Base-by-base conservation (phyloP, 441 rosid species). In the Geranium incanum region DNA sequence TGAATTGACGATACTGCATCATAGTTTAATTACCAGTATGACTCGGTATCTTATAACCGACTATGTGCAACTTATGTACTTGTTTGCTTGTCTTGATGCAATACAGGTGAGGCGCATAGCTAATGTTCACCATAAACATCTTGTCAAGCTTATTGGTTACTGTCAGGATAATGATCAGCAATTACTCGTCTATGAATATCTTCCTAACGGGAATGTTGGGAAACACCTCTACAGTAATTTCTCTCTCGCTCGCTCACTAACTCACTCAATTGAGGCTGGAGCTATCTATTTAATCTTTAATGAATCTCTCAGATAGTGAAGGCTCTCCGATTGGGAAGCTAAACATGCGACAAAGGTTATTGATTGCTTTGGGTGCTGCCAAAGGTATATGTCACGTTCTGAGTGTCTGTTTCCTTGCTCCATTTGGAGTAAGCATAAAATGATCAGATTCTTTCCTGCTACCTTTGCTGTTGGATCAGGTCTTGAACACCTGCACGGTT, bases 401-500 rank as follows among this genome's bases (percentile, higher is more conserved):
- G 16, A 8, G 5, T 18, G 39, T 55, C 8, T 43, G 45, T 38
- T 68, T 48, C 37, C 37, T 59, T 19, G 36, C 62, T 50, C 18
- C 6, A 36, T 38, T 0, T 60, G 65, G 5, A 7, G 36, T 23
- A 60, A 19, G 36, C 12, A 9, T 21, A 8, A 60, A 60, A 21
- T 19, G 15, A 50, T 5, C 15, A 50, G 59, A 50, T 5, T 50
- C 33, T 28, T 28, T 28, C 33, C 33, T 28, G 33, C 33, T 28
- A 28, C 33, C 33, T 28, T 28, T 28, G 6, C 4, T 60, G 36
- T 60, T 60, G 33, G 39, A 75, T 19, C 82, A 85, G 88, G 86
- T 18, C 79, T 85, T 68, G 83, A 83, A 69, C 78, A 85, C 75
- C 83, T 85, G 76, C 88, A 85, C 77, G 73, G 79, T 69, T 52